phyloP scores from a whole-genome alignment of 2,329 filamentous ascomycete species.

The Ophiobolus disseminans region DNA sequence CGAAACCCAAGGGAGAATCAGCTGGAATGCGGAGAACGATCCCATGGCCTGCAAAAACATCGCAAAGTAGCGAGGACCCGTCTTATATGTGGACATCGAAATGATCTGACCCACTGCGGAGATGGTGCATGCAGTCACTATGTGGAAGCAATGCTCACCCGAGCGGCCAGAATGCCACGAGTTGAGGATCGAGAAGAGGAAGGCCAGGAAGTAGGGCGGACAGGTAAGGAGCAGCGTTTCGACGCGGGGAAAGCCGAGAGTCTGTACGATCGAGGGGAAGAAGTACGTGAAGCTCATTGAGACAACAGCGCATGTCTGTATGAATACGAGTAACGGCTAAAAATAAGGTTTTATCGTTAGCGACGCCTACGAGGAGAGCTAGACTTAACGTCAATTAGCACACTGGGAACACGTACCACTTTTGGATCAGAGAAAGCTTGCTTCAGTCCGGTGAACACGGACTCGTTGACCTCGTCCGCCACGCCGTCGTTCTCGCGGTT shows the following conservation, averaged over 20 bases:
- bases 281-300: conserved; percentile 64
- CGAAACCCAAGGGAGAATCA: conserved; percentile 44
- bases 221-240: conserved; percentile 64
- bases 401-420: conserved; percentile 32
- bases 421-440: conserved; percentile 59
- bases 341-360: too few species aligned
- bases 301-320: conserved; percentile 61
- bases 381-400: conserved; percentile 52
- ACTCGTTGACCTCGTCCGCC: conserved; percentile 21
- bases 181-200: conserved; percentile 62
- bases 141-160: conserved; percentile 61
- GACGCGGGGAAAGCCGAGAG: conserved; percentile 62
- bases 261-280: conserved; percentile 68
- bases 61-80: conserved; percentile 65
- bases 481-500: conserved; percentile 27
- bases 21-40: conserved; percentile 34
- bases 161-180: conserved; percentile 63
- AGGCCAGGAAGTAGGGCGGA: conserved; percentile 65
- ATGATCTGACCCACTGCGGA: conserved; percentile 24
- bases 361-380: too few species aligned
- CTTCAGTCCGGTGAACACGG: conserved; percentile 51
- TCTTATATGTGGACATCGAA: conserved; percentile 58
- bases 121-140: conserved; percentile 21
- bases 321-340: conserved; percentile 46
- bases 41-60: conserved; percentile 60